A percentile compares a stretch with the other conserved stretches of the same genome.
Evolutionary conservation across 2,329 filamentous ascomycete genomes (phyloP).

Genomic region (Monosporascus sp.): DNA sequence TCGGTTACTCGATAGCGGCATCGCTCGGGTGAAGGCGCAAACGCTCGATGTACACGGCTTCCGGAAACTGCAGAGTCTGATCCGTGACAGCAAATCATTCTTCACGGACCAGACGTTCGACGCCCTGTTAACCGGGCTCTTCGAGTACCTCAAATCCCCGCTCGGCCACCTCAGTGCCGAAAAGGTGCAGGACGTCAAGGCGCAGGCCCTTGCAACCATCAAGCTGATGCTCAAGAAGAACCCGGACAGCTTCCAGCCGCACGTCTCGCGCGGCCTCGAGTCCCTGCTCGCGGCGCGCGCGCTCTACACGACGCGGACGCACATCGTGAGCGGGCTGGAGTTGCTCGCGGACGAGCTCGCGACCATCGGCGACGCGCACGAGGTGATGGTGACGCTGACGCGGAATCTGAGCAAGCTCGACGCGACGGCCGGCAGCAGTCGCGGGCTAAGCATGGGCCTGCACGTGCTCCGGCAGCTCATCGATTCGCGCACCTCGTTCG

Average conservation of each 20-base stretch:
- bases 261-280: conserved; percentile 63
- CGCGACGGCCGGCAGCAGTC: conserved; percentile 39
- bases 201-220: conserved; percentile 69
- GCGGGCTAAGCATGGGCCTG: conserved; percentile 58
- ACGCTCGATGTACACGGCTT: conserved; percentile 78
- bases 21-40: conserved; percentile 65
- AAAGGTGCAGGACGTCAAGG: conserved; percentile 67
- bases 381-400: conserved; percentile 53
- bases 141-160: conserved; percentile 66
- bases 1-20: conserved; percentile 67
- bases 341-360: conserved; percentile 69
- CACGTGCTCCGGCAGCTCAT: conserved; percentile 59
- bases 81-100: conserved; percentile 60
- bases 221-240: conserved; percentile 67
- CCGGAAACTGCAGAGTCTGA: conserved; percentile 69
- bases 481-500: conserved; percentile 40
- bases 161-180: conserved; percentile 50
- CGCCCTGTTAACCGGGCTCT: conserved; percentile 61
- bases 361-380: conserved; percentile 56
- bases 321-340: conserved; percentile 71
- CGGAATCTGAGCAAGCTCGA: conserved; percentile 42
- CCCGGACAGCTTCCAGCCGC: conserved; percentile 60
- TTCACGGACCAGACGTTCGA: conserved; percentile 66
- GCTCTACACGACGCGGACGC: conserved; percentile 62
- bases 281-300: conserved; percentile 61